Evolutionary conservation across 805 yeast species (phyloP).

Genomic region (Nakazawaea ambrosiae): DNA sequence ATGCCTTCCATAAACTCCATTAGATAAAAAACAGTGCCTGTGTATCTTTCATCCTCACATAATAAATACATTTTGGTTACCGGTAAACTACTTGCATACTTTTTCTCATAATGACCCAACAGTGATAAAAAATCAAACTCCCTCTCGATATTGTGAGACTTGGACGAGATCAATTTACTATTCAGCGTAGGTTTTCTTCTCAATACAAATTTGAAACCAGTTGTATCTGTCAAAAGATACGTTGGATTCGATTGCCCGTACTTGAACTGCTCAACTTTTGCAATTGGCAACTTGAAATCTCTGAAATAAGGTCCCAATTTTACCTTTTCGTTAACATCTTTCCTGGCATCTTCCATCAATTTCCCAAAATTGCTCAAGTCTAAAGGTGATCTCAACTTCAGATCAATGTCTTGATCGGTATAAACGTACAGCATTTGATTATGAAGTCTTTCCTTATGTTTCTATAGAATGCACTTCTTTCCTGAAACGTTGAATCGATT

Average conservation of each 20-base stretch:
- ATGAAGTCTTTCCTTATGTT: neutral
- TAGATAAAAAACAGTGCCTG: constrained; percentile 51
- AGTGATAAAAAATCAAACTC: constrained; percentile 46
- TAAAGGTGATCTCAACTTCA: constrained; percentile 5
- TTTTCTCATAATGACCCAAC: constrained; percentile 20
- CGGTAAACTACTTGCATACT: constrained; percentile 30
- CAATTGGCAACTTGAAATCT: constrained; percentile 1
- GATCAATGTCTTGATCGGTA: constrained; percentile 6
- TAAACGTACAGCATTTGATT: neutral
- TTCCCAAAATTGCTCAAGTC: neutral
- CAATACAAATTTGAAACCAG: constrained; percentile 36
- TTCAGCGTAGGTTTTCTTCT: constrained; percentile 51
- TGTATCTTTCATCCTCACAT: constrained; percentile 48
- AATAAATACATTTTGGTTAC: constrained; percentile 45
- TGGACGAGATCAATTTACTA: constrained; percentile 39
- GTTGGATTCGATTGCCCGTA: constrained; percentile 65
- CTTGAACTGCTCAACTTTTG: constrained; percentile 39
- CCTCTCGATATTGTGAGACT: constrained; percentile 59
- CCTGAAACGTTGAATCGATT: too few relatives aligned
- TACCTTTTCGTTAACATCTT: neutral
- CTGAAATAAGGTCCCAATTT: constrained; percentile 1
- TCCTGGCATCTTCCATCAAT: neutral
- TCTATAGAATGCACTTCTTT: too few relatives aligned
- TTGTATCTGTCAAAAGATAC: constrained; percentile 37
- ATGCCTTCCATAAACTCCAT: constrained; percentile 56